Evolutionary conservation across 352 stramenopile species (phyloP), one percentile per base, ranked within the genome.

Genomic region (Globisporangium mamillatum): DNA sequence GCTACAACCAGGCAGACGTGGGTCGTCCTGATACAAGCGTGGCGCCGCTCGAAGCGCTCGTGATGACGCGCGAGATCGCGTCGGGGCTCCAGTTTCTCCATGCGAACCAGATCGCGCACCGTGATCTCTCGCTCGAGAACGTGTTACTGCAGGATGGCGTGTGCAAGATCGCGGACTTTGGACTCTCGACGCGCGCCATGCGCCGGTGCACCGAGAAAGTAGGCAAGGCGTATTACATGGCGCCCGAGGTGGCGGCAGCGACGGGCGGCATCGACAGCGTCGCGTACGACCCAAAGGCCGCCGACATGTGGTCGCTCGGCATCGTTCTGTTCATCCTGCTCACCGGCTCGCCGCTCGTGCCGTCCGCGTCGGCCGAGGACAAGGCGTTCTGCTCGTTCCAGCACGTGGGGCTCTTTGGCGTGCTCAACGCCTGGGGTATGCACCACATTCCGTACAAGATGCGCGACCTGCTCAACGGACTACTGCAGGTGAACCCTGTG

Each of bases 281-380:
- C 6, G 27, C 8, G 22, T 86, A 79, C 70, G 70, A 76, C 34
- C 66, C 71, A n/a, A 67, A 71, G 44, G 64, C 46, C 24, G 67
- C 76, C 10, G 82, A 89, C 53, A 69, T 89, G 54, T 90, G 82
- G 82, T 88, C 80, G 34, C 70, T 89, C 2, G 80, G 82, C 27
- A 70, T 89, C 20, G 32, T 91, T 55, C 66, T 91, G 9, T 91
- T 88, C 65, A 80, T 88, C 69, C 58, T 90, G 72, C 72, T 90
- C 16, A 86, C 80, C 0, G 80, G 82, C 22, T 78, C 75, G 10
- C 76, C 78, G 16, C 66, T 86, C 14, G 64, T 87, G 16, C 63
- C 77, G 57, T 67, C 81, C 10, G 72, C 78, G 4, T 75, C 69
- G 0, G 12, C 74, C 7, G 72, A 77, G 32, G 72, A 74, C 57